Base-by-base conservation (phyloP, 257 asterid genomes). In the Solanum infundibuliforme region DNA sequence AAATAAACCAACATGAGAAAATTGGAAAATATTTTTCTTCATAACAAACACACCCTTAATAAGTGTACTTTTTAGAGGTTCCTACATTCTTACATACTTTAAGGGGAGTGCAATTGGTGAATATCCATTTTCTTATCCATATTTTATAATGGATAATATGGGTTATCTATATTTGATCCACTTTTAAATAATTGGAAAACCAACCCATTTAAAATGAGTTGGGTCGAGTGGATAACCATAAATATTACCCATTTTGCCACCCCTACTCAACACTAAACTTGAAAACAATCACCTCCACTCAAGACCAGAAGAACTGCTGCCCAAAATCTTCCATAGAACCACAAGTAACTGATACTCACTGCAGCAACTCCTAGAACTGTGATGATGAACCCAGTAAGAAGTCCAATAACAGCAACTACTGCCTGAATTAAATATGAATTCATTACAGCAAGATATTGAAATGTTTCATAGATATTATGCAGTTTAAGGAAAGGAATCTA, bases 301-400 rank as follows among this genome's bases (percentile, higher is more conserved):
- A 91, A 83, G 89, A 94, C 87, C 87, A 94, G 52, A 60, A 93
- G 88, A 82, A 93, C 90, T 35, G 98, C 96, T 62, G 92, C 93
- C 98, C 98, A 97, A 92, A 97, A 94, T 94, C 98, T 96, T 87
- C 99, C 98, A 88, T 94, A 96, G 62, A 94, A 72, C 99, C 99
- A 96, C 46, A 96, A 88, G 86, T 94, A 91, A 77, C 88, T 68
- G 34, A 90, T 65, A 43, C 95, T 97, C 71, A 89, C 62, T 88
- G 93, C 58, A 86, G 90, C 90, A 77, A 92, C 87, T 85, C 94
- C 89, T 76, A 95, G 87, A 92, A 90, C 69, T 87, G 94, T 91
- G 31, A 94, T 90, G 6, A 92, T 89, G 91, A 97, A 89, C 84
- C 99, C 99, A 55, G 94, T 60, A 89, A 96, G 88, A 38, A 92